A percentile compares a stretch with the other conserved stretches of the same genome.
phyloP scores from a whole-genome alignment of 305 asterid genomes.

The Fraxinus angustifolia region DNA sequence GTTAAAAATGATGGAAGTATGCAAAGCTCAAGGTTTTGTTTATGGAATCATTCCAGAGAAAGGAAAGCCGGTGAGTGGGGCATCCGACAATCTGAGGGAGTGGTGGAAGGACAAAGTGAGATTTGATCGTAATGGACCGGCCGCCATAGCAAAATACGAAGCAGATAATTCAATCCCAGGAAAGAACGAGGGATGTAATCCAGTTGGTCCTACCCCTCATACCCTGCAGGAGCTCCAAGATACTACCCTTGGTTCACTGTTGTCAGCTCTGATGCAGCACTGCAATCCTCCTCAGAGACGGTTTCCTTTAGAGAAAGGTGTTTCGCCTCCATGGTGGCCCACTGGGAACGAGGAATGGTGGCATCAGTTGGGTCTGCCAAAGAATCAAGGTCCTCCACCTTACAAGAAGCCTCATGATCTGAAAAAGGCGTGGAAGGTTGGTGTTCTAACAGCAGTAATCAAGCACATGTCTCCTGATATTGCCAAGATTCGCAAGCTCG shows the following conservation, averaged over 20 bases:
- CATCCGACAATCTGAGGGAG: slow-evolving; percentile 67
- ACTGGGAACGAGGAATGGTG: slow-evolving; percentile 74
- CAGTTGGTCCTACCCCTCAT: slow-evolving; percentile 60
- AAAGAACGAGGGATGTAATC: slow-evolving; percentile 33
- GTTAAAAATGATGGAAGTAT: slow-evolving; percentile 82
- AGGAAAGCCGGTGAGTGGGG: slow-evolving; percentile 75
- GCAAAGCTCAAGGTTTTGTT: slow-evolving; percentile 75
- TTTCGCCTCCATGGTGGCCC: slow-evolving; percentile 82
- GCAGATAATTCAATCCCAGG: slow-evolving; percentile 42
- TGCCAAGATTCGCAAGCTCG: slow-evolving; percentile 66
- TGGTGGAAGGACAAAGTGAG: slow-evolving; percentile 86
- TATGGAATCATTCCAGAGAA: slow-evolving; percentile 74
- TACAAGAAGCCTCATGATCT: slow-evolving; percentile 74
- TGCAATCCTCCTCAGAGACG: slow-evolving; percentile 74
- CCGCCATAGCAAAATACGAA: slow-evolving; percentile 60
- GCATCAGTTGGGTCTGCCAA: slow-evolving; percentile 55
- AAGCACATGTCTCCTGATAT: slow-evolving; percentile 69
- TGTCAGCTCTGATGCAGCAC: slow-evolving; percentile 75
- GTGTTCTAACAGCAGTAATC: slow-evolving; percentile 64
- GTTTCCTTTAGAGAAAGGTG: slow-evolving; percentile 62
- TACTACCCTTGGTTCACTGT: slow-evolving; percentile 65
- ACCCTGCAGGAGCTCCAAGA: slow-evolving; percentile 78
- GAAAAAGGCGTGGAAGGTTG: slow-evolving; percentile 72
- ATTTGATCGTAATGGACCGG: slow-evolving; percentile 72
- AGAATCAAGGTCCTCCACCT: slow-evolving; percentile 60